Conservation (phyloP, 108 stramenopile genomes). For the Bacterosira constricta region DNA sequence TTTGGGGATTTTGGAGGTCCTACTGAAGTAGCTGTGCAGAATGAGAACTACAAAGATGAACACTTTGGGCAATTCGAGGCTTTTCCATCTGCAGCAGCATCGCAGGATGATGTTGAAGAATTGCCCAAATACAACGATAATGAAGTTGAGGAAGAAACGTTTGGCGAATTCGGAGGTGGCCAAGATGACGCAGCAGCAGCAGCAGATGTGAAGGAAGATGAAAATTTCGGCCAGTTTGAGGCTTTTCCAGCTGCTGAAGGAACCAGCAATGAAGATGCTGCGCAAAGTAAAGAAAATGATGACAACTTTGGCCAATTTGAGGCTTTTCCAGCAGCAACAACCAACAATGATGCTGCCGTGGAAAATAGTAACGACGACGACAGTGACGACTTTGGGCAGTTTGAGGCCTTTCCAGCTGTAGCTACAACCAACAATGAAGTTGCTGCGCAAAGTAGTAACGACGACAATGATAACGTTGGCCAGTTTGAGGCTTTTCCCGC, state of each 20-base stretch:
- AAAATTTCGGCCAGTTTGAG: conserved; percentile 41
- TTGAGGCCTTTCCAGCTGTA: not conserved
- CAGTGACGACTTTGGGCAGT: not conserved
- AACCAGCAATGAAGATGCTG: too few species aligned
- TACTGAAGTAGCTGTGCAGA: not conserved
- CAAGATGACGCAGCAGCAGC: not conserved
- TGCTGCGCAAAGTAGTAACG: not conserved
- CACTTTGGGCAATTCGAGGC: not conserved
- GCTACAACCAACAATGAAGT: not conserved
- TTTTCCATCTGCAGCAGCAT: not conserved
- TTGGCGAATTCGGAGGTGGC: not conserved
- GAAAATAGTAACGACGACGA: not conserved
- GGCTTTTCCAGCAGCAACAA: too few species aligned
- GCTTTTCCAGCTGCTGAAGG: not conserved
- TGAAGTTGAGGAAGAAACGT: not conserved
- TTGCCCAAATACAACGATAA: not conserved
- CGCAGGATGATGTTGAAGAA: not conserved
- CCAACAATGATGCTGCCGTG: not conserved
- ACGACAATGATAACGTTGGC: conserved; percentile 27
- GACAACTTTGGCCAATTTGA: not conserved
- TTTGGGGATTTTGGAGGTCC: not conserved
- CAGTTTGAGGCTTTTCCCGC: conserved; percentile 15
- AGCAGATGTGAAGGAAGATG: conserved; percentile 2
- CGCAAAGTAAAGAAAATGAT: too few species aligned
- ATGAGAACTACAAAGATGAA: not conserved